phyloP scores from a whole-genome alignment of 1,284 basidiomycete genomes.

The Leucoagaricus sp. region DNA sequence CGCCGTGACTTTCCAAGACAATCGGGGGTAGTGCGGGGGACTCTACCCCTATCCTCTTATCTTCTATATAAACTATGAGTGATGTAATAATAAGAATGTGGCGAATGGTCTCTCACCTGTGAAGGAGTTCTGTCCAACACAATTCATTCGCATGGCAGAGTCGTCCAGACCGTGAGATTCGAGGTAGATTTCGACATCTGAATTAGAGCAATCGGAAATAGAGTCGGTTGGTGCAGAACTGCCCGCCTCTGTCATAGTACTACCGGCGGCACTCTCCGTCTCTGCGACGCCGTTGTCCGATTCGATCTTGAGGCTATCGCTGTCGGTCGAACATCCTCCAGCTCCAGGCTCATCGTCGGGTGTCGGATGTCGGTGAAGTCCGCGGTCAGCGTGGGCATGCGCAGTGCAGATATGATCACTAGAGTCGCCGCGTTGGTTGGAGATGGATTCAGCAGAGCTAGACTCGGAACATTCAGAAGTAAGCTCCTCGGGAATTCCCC shows the following conservation, averaged over 20 bases:
- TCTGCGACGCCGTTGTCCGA: slow-evolving; percentile 5
- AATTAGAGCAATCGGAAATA: slow-evolving; percentile 12
- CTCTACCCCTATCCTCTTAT: neutral
- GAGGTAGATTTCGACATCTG: slow-evolving; percentile 14
- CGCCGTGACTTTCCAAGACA: neutral
- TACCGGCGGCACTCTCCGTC: slow-evolving; percentile 8
- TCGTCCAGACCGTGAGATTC: slow-evolving; percentile 11
- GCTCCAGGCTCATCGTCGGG: neutral
- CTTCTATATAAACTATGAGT: too few species aligned
- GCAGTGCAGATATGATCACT: neutral
- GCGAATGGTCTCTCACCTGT: too few species aligned
- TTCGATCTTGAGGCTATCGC: slow-evolving; percentile 6
- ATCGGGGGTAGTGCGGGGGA: neutral
- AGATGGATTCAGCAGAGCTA: neutral
- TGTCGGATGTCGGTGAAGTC: neutral
- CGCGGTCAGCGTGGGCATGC: neutral
- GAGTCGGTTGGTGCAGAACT: slow-evolving; percentile 7
- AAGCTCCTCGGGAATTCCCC: neutral
- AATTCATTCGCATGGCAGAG: slow-evolving; percentile 13
- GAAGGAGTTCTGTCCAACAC: slow-evolving; percentile 3
- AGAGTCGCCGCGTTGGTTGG: neutral
- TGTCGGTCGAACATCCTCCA: neutral
- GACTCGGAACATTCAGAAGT: slow-evolving; percentile 5
- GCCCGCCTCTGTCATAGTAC: slow-evolving; percentile 7
- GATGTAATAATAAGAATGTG: neutral